A percentile compares a stretch with the other conserved stretches of the same genome.
phyloP scores from a whole-genome alignment of 2,329 filamentous ascomycete genomes.

The Byssochlamys sp. region DNA sequence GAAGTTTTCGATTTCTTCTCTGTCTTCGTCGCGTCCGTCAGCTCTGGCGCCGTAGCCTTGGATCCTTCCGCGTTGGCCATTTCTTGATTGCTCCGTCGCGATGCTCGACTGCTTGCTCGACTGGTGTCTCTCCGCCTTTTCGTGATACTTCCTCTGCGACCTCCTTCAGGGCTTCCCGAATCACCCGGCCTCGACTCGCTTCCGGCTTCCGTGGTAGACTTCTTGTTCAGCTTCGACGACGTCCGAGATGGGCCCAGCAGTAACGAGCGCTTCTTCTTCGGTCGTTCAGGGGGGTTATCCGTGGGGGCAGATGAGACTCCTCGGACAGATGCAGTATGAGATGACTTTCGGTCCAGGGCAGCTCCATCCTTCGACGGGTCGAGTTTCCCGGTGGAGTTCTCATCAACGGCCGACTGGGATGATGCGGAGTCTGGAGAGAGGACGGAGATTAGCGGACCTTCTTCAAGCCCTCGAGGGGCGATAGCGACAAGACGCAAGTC shows the following conservation, averaged over 20 bases:
- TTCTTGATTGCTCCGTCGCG: constrained; percentile 28
- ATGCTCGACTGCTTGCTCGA: constrained; percentile 49
- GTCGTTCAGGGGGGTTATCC: constrained; percentile 7
- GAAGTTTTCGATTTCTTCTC: constrained; percentile 35
- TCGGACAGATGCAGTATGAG: constrained; percentile 2
- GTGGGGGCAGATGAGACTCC: constrained; percentile 6
- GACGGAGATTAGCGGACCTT: not conserved
- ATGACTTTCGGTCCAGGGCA: constrained; percentile 3
- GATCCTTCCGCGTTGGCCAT: constrained; percentile 22
- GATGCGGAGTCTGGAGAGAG: constrained; percentile 7
- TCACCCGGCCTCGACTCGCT: constrained; percentile 25
- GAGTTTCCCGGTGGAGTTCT: constrained; percentile 4
- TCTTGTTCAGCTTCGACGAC: constrained; percentile 29
- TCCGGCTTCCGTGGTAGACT: constrained; percentile 22
- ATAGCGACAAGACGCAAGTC: not conserved
- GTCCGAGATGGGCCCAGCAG: constrained; percentile 30
- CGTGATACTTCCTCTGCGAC: constrained; percentile 58
- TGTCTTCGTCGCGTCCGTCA: constrained; percentile 22
- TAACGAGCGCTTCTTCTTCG: constrained; percentile 30
- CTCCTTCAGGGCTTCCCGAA: constrained; percentile 51
- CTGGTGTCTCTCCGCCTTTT: constrained; percentile 58
- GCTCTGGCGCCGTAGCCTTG: constrained; percentile 22
- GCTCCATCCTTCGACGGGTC: constrained; percentile 5
- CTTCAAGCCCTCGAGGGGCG: not conserved
- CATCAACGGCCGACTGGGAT: constrained; percentile 4